Evolutionary conservation across 2,329 filamentous ascomycete species (phyloP), one percentile per base, ranked within the genome.

Genomic region (Graphilbum fragrans): DNA sequence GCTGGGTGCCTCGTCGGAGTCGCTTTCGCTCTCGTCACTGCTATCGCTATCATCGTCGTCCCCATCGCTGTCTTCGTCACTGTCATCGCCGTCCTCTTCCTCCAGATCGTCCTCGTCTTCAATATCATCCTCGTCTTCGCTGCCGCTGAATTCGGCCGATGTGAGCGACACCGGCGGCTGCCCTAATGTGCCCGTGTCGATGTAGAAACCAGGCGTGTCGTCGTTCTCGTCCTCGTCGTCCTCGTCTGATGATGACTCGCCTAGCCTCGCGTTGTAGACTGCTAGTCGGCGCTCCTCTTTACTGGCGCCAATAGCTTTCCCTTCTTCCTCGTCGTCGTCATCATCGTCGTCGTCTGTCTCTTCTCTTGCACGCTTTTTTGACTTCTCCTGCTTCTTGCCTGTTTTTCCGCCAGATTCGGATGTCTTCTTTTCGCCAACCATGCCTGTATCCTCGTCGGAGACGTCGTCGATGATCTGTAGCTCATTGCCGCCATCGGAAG

Each of bases 351-450:
- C 49, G 6, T 27, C 25, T 27, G 8, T 27, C 25, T 27, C 25
- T 27, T 12, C 25, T 27, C 25, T 27, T 27, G 7, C n/a, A n/a
- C n/a, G n/a, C 25, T 65, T 58, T 2, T 67, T 64, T 8, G 64
- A 29, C 18, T n/a, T 61, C 4, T 23, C 44, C 44, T 17, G 36
- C 41, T 31, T 29, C 37, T 39, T 37, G 12, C 40, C 23, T 17
- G 12, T 19, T 21, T 12, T 3, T 32, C 34, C n/a, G n/a, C n/a
- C n/a, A n/a, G n/a, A n/a, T n/a, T n/a, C n/a, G n/a, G n/a, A n/a
- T n/a, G 12, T 27, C 25, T 27, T 27, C 8, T 27, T 12, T 7
- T 8, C 8, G 25, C 25, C 25, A 12, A 27, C 8, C 25, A 27
- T 12, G 25, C 25, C 25, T 27, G 31, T 16, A 9, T 38, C 41